A percentile compares a stretch with the other conserved stretches of the same genome.
These are phyloP conservation scores for Chaetomiaceae sp. DNA, from an alignment of 2,329 filamentous ascomycete species.

Conservation along the genomic window DNA sequence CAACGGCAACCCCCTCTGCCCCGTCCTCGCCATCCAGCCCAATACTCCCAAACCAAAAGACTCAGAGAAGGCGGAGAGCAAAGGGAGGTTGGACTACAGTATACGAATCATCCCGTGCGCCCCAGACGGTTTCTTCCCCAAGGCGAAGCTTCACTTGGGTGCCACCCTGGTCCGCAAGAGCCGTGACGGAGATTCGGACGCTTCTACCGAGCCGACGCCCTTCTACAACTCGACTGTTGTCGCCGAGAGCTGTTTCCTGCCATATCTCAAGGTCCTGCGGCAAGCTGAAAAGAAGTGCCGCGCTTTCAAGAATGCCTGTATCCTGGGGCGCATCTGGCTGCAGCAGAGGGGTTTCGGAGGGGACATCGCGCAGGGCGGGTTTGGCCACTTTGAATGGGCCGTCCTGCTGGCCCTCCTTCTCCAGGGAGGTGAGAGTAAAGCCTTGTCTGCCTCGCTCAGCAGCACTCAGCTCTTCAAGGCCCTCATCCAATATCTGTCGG, in stretches of 20 bases:
- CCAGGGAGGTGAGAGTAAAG: constrained; percentile 66
- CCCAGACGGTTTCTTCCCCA: constrained; percentile 63
- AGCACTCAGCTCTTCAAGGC: constrained; percentile 95
- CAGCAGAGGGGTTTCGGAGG: constrained; percentile 78
- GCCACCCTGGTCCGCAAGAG: constrained; percentile 65
- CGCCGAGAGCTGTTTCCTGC: constrained; percentile 66
- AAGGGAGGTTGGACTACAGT: constrained; percentile 41
- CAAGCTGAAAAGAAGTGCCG: constrained; percentile 63
- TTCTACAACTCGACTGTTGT: constrained; percentile 87
- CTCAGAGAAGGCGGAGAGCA: constrained; percentile 25
- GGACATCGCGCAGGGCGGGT: constrained; percentile 68
- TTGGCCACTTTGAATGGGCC: constrained; percentile 90
- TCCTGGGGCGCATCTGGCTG: constrained; percentile 84
- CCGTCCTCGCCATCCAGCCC: constrained; percentile 52
- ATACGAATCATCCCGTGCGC: constrained; percentile 76
- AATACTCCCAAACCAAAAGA: constrained; percentile 26
- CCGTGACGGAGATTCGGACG: constrained; percentile 41
- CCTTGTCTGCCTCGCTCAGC: constrained; percentile 76
- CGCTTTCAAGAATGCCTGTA: constrained; percentile 75
- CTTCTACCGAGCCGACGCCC: constrained; percentile 53
- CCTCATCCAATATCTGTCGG: constrained; percentile 77
- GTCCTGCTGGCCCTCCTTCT: constrained; percentile 74
- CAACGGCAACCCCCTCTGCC: constrained; percentile 71
- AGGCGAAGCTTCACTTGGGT: constrained; percentile 63
- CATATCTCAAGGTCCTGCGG: constrained; percentile 72